Evolutionary conservation across 345 rosid species (phyloP).

Genomic region (Populus nigra): DNA sequence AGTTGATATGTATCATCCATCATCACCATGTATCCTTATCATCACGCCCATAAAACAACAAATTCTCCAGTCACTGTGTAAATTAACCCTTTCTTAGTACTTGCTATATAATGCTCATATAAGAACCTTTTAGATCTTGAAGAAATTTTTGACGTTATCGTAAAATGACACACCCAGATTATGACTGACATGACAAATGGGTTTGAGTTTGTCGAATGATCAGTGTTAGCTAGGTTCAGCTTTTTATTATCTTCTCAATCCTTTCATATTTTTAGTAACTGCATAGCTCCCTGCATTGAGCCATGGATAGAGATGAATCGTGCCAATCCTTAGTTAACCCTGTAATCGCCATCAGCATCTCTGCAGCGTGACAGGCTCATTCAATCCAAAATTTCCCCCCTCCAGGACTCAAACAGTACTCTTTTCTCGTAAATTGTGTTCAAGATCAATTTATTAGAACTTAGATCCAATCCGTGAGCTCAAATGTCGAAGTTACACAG

Average conservation of each 20-base stretch:
- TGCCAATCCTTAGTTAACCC: not conserved
- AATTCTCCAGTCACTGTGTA: not conserved
- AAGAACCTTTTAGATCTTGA: conserved; percentile 1
- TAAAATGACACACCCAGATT: not conserved
- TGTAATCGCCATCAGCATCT: not conserved
- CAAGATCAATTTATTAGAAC: not conserved
- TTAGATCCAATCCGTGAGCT: conserved; percentile 39
- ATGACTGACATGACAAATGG: not conserved
- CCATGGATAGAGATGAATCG: not conserved
- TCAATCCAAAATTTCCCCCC: not conserved
- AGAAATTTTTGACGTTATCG: not conserved
- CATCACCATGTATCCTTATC: not conserved
- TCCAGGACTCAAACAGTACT: not conserved
- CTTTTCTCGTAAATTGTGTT: conserved; percentile 38
- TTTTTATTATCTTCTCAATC: not conserved
- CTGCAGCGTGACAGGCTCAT: no score
- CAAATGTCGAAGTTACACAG: conserved; percentile 3
- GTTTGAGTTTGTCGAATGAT: not conserved
- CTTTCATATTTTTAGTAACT: not conserved
- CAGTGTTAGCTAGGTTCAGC: not conserved
- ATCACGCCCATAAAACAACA: not conserved
- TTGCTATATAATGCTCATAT: not conserved
- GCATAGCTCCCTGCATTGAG: not conserved
- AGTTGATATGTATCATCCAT: not conserved
- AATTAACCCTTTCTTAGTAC: not conserved